Evolutionary conservation across 2,329 filamentous ascomycete species (phyloP), one percentile per base, ranked within the genome.

Genomic region (Cryoendolithus antarcticus): DNA sequence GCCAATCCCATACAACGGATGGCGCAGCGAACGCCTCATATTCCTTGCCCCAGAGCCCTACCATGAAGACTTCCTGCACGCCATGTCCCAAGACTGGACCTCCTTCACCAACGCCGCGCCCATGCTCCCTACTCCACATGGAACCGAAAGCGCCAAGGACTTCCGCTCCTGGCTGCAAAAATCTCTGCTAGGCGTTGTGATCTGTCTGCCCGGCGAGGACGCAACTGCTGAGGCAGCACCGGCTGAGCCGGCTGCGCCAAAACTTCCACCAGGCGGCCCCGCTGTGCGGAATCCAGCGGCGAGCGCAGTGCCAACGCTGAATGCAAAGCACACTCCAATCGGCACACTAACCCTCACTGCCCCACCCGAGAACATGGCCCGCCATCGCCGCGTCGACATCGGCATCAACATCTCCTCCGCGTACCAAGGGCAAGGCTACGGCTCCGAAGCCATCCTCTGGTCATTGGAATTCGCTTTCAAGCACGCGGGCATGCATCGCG

Each of bases 361-460:
- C 13, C 40, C 43, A 7, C 54, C 52, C 8, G 28, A 33, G 5
- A 29, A 35, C 11, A 19, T 33, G n/a, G 24, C 21, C 4, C 66
- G 67, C 42, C 66, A 72, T 44, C 60, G 67, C 9, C 54, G 53
- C 44, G 59, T 60, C n/a, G 56, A 62, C 31, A 53, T 70, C 7
- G 62, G 57, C 0, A 52, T 70, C n/a, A 48, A 51, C 0, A 54
- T 70, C 4, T 44, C 59, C 2, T 46, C 52, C 0, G 6, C 40
- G 0, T 59, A 60, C 37, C 62, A 67, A 39, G 53, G 56, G 0
- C 45, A 57, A 12, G 66, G 69, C 0, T 71, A 71, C 39, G 69
- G 69, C 1, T 48, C 46, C 5, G 68, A 71, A 45, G 62, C 65
- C 1, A 64, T 72, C 33, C 53, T 56, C 19, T 73, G 67, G 67